These are phyloP conservation scores for Bryopsis sp. DNA, from an alignment of 139 green algal species.

Conservation along the genomic window DNA sequence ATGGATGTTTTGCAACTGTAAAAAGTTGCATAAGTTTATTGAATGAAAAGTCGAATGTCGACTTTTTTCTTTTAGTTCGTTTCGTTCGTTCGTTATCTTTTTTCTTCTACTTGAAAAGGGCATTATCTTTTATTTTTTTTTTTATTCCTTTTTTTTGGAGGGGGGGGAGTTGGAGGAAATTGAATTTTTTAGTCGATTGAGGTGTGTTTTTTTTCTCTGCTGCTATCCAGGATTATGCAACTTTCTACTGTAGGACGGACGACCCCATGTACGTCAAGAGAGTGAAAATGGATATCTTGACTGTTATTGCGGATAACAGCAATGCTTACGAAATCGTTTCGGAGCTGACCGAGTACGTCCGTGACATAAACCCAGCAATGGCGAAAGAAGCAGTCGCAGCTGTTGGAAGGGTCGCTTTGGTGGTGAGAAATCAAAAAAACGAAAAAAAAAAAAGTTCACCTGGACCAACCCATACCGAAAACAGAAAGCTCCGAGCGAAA, in stretches of 20 bases:
- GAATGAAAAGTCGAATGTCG: no score
- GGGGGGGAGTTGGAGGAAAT: no score
- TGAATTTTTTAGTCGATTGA: not conserved
- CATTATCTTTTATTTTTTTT: no score
- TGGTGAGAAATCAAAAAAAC: slow-evolving; percentile 21
- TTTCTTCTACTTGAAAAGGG: no score
- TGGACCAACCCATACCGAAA: no score
- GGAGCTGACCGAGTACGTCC: slow-evolving; percentile 71
- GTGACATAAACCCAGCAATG: slow-evolving; percentile 57
- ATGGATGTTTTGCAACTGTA: no score
- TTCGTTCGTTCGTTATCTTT: no score
- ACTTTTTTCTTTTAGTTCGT: no score
- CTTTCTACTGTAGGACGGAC: slow-evolving; percentile 85
- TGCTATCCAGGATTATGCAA: slow-evolving; percentile 50
- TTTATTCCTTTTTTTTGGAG: no score
- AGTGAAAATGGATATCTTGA: slow-evolving; percentile 88
- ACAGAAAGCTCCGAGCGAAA: no score
- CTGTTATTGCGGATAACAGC: slow-evolving; percentile 58
- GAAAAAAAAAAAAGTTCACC: not conserved
- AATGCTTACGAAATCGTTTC: slow-evolving; percentile 92
- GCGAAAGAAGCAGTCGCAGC: slow-evolving; percentile 61
- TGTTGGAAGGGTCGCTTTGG: slow-evolving; percentile 59
- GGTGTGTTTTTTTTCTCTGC: not conserved
- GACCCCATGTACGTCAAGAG: slow-evolving; percentile 91
- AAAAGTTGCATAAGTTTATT: no score